Base-by-base conservation (phyloP, 768 basidiomycete species). In the Leccinum subgranulosum region DNA sequence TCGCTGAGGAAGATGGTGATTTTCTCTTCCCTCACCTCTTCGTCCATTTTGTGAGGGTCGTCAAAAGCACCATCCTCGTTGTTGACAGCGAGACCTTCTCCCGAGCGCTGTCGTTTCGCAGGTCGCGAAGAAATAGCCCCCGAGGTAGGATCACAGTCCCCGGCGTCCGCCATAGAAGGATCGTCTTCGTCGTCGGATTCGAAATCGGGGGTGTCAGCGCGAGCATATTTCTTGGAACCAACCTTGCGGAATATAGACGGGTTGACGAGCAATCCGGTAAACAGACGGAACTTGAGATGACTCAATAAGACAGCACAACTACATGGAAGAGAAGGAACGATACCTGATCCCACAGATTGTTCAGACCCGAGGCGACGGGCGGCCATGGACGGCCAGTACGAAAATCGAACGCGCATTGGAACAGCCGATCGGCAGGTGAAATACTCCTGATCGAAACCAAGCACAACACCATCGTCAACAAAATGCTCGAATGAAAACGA, bases 261-360 rank as follows among this genome's bases (percentile, higher is more conserved):
- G 50, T 78, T 78, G 48, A 79, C 73, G 6, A 84, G 76, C 11
- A 90, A 73, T 23, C 88, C 88, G 15, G 78, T 66, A 64, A 79
- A 90, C 36, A 85, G 63, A 17, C 84, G 81, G 64, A 86, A 85
- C 88, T 90, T 19, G 0, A 7, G 7, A 63, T 9, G 2, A 6
- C 6, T 17, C 19, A n/a, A n/a, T 71, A 45, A 68, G 61, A 48
- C 12, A 31, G 12, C 3, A 19, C 10, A 1, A 39, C 0, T 1
- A 1, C 10, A 19, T 23, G 31, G 55, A 52, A 41, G n/a, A 39
- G 17, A 39, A 39, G 39, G n/a, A n/a, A 46, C 64, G 71, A 15
- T 65, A 89, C 89, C 70, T 84, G 81, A 60, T 90, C 85, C 84
- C 87, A 92, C 15, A 86, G 73, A 41, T 74, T 73, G 9, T 71